phyloP scores from a whole-genome alignment of 176 grass and related monocot species.

The maize (Zea mays) region Zm-B73-REFERENCE-NAM-5.0 NC_050100.1:2041001-2041500 shows the following conservation, averaged over 20 bases:
- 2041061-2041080: too few relatives aligned
- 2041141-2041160: conserved; percentile 22
- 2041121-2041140: neutral
- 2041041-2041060: too few relatives aligned
- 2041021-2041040: too few relatives aligned
- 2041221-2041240: conserved; percentile 58
- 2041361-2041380: conserved; percentile 64
- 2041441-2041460: conserved; percentile 15
- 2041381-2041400: conserved; percentile 67
- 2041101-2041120: conserved; percentile 10
- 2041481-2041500: conserved; percentile 53
- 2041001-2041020: too few relatives aligned
- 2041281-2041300: too few relatives aligned
- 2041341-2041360: conserved; percentile 68
- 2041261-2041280: too few relatives aligned
- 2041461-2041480: conserved; percentile 62
- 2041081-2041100: neutral
- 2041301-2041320: too few relatives aligned
- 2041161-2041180: neutral
- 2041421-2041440: conserved; percentile 54
- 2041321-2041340: conserved; percentile 26
- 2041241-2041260: neutral
- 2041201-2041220: conserved; percentile 63
- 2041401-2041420: conserved; percentile 53
- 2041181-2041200: conserved; percentile 24